Evolutionary conservation across 169 alveolate genomes (phyloP).

Genomic region (Theileria sp.): DNA sequence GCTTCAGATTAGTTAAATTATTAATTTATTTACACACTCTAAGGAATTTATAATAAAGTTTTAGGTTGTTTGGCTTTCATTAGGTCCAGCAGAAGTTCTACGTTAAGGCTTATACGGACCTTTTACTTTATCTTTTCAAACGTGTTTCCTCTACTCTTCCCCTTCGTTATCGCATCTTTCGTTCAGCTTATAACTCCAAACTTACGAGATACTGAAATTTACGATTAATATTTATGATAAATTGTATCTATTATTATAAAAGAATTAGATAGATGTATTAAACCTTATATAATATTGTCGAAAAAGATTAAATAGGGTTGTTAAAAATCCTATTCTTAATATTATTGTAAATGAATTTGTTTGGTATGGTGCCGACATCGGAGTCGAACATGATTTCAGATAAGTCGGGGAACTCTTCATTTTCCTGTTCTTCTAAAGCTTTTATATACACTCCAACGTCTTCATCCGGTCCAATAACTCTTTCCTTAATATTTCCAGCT

Average conservation of each 20-base stretch:
- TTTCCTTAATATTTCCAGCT: constrained; percentile 59
- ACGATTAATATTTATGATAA: background rate
- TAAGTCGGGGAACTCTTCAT: constrained; percentile 33
- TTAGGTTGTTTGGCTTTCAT: background rate
- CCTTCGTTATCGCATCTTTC: constrained; percentile 22
- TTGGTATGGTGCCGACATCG: constrained; percentile 26
- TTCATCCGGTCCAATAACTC: constrained; percentile 67
- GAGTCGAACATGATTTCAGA: constrained; percentile 65
- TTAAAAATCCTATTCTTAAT: constrained; percentile 2
- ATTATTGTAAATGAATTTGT: constrained; percentile 14
- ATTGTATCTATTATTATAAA: background rate
- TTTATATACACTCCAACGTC: constrained; percentile 48
- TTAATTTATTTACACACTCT: background rate
- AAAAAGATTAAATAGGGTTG: background rate
- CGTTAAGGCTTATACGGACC: background rate
- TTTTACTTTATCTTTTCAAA: constrained; percentile 1
- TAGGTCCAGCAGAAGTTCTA: background rate
- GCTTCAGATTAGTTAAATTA: background rate
- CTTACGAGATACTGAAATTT: background rate
- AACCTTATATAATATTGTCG: no score
- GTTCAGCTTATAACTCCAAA: constrained; percentile 7
- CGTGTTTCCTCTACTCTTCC: constrained; percentile 40
- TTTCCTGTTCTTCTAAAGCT: constrained; percentile 50
- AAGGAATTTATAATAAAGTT: background rate
- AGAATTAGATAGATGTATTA: no score